Evolutionary conservation across 1,139 yeast genomes (phyloP), one percentile per base, ranked within the genome.

Genomic region (Taphrina communis): DNA sequence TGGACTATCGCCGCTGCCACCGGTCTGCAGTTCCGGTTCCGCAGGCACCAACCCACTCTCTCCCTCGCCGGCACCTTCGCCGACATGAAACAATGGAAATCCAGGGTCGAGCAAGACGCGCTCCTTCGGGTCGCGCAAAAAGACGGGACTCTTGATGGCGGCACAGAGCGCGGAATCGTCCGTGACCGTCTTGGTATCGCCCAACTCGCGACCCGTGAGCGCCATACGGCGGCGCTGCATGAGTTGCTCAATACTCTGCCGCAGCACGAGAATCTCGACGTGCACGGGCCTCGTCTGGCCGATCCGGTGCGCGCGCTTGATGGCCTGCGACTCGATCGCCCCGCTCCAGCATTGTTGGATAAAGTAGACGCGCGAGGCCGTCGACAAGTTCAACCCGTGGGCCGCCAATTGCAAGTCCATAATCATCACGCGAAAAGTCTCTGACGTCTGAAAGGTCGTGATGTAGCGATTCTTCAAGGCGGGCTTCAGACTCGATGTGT

Each of bases 371-470:
- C 86, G 81, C 0, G 90, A 86, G 1, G 92, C 92, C 0, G 87
- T 82, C 31, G 86, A 84, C 7, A 88, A 86, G 0, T 89, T 87
- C 66, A 88, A 76, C 0, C 93, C 93, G 78, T 87, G 90, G 0
- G 92, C 82, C 0, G 92, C 92, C 68, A 88, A 76, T 71, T 84
- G 82, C 66, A 88, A 78, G 74, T 88, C 91, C 92, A 88, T 88
- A 1, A 88, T 79, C 69, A 88, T 78, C 0, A 84, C 79, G 0
- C 88, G 87, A 9, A 84, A 86, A n/a, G 77, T 75, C 36, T 78
- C 77, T 74, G 80, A 80, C 3, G 78, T 74, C 56, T 84, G 82
- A 72, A 87, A 88, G 9, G 82, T 82, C 0, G 84, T 78, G 51
- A 88, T 77, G 71, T 86, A 86, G 59, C 79, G 79, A 0, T 88